A percentile compares a stretch with the other conserved stretches of the same genome.
phyloP scores from a whole-genome alignment of 108 stramenopile genomes.

The Cylindrotheca fusiformis region DNA sequence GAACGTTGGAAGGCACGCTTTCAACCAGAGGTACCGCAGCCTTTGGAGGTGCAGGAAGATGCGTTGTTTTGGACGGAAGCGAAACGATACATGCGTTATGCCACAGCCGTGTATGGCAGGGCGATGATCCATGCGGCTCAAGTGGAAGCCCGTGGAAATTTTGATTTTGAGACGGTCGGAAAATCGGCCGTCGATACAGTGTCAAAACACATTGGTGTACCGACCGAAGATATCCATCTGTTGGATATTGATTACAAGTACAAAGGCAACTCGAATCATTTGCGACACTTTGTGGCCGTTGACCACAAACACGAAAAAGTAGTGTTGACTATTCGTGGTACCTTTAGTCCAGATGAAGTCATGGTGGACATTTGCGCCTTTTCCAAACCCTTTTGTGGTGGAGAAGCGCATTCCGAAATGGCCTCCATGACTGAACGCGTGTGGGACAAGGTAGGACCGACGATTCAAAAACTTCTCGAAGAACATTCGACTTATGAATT shows the following conservation, averaged over 20 bases:
- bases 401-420: conserved; percentile 41
- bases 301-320: conserved; percentile 42
- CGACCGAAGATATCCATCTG: conserved; percentile 34
- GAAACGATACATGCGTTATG: conserved; percentile 39
- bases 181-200: conserved; percentile 16
- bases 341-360: conserved; percentile 40
- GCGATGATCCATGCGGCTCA: conserved; percentile 44
- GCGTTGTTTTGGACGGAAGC: conserved; percentile 17
- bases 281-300: conserved; percentile 42
- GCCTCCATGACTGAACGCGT: conserved; percentile 24
- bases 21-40: conserved; percentile 9
- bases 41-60: not conserved
- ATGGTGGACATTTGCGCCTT: conserved; percentile 37
- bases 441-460: conserved; percentile 23
- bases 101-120: conserved; percentile 47
- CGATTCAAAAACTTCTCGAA: conserved; percentile 5
- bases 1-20: conserved; percentile 4
- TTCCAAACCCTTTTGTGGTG: conserved; percentile 24
- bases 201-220: conserved; percentile 36
- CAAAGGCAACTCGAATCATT: conserved; percentile 1
- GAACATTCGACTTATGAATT: conserved; percentile 25
- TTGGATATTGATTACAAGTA: conserved; percentile 39
- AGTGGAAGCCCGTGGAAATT: conserved; percentile 29
- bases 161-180: conserved; percentile 10
- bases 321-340: conserved; percentile 50